These are phyloP conservation scores for Boletus patriciae DNA, from an alignment of 768 basidiomycete species.

Conservation along the genomic window DNA sequence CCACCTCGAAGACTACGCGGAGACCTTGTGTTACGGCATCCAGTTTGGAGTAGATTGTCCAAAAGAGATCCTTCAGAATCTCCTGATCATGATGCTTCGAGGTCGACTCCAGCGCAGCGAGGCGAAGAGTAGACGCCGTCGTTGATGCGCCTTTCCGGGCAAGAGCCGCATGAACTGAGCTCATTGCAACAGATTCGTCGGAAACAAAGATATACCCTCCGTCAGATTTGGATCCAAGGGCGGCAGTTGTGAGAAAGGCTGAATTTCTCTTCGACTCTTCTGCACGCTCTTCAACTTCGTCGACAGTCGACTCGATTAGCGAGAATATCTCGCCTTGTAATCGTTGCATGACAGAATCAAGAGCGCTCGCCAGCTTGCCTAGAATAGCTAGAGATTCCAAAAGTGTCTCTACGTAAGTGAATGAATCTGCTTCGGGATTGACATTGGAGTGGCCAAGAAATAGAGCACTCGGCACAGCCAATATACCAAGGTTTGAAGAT, in stretches of 20 bases:
- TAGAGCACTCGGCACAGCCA: constrained; percentile 19
- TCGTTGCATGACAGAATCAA: constrained; percentile 84
- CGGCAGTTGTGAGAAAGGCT: constrained; percentile 33
- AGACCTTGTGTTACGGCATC: constrained; percentile 92
- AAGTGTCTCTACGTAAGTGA: constrained; percentile 88
- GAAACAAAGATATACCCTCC: constrained; percentile 51
- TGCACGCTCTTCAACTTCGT: constrained; percentile 88
- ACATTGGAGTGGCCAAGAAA: constrained; percentile 26
- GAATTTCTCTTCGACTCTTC: constrained; percentile 68
- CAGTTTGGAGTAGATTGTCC: constrained; percentile 95
- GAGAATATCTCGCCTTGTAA: constrained; percentile 80
- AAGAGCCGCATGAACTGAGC: constrained; percentile 28
- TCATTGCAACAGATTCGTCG: constrained; percentile 18
- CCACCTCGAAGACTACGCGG: constrained; percentile 86
- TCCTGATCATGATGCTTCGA: constrained; percentile 78
- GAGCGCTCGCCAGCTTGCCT: constrained; percentile 79
- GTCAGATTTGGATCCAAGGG: constrained; percentile 45
- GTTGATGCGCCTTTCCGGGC: constrained; percentile 28
- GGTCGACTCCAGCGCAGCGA: constrained; percentile 72
- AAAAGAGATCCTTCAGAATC: constrained; percentile 87
- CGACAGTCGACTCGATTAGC: constrained; percentile 82
- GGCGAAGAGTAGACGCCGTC: constrained; percentile 57
- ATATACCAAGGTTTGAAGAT: constrained; percentile 24
- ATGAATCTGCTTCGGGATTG: constrained; percentile 92
- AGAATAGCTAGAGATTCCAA: constrained; percentile 91